phyloP scores from a whole-genome alignment of 768 basidiomycete species.

The Boletus tomentosulus region DNA sequence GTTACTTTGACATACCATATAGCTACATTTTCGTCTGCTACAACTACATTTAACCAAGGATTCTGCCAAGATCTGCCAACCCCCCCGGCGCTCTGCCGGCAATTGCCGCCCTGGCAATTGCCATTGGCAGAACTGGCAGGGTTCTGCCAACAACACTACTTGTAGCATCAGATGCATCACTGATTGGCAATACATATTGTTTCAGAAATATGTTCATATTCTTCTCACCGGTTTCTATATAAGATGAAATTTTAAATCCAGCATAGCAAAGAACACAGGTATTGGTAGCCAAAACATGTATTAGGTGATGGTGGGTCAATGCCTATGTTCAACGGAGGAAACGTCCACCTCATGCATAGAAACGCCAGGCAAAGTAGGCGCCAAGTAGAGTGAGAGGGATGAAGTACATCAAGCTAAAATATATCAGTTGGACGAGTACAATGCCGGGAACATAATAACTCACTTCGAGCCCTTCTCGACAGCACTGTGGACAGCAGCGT shows the following conservation, averaged over 20 bases:
- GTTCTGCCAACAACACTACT: too few relatives aligned
- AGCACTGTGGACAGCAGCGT: constrained; percentile 37
- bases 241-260: constrained; percentile 15
- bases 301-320: background rate
- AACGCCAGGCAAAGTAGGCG: constrained; percentile 87
- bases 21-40: too few relatives aligned
- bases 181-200: background rate
- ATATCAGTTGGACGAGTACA: constrained; percentile 1
- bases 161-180: background rate
- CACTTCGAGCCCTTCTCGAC: constrained; percentile 71
- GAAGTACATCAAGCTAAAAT: constrained; percentile 72
- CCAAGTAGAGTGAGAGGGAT: constrained; percentile 74
- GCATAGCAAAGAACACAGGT: constrained; percentile 13
- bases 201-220: background rate
- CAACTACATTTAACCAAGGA: too few relatives aligned
- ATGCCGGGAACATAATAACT: constrained; percentile 21
- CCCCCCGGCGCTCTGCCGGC: too few relatives aligned
- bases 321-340: background rate
- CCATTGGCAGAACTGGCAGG: too few relatives aligned
- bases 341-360: constrained; percentile 41
- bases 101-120: too few relatives aligned
- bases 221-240: background rate
- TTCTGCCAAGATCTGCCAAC: too few relatives aligned
- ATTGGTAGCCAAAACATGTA: constrained; percentile 11
- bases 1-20: too few relatives aligned